Conservation (phyloP, 164 flowering plant species). For the Aristolochia californica region DNA sequence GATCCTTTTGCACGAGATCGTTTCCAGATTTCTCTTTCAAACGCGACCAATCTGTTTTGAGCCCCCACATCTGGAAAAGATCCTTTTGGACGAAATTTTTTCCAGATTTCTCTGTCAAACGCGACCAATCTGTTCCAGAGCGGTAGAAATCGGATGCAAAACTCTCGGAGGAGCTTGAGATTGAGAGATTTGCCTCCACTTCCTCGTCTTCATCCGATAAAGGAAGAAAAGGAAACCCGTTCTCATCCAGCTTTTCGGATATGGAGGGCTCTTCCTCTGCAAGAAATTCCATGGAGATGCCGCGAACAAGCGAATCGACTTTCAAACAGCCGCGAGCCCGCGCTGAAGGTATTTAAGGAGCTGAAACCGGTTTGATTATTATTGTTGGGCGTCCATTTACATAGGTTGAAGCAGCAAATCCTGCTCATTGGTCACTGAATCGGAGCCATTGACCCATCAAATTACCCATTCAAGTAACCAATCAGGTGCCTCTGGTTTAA, state of each 20-base stretch:
- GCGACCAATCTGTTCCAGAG: constrained; percentile 47
- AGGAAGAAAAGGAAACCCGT: constrained; percentile 17
- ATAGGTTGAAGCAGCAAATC: too few species aligned
- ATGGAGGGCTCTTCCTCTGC: constrained; percentile 7
- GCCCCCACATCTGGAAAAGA: constrained; percentile 52
- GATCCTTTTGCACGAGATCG: constrained; percentile 37
- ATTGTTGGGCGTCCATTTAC: too few species aligned
- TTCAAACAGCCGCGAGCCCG: too few species aligned
- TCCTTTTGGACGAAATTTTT: constrained; percentile 37
- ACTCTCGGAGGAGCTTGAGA: constrained; percentile 11
- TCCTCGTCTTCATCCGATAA: constrained; percentile 1
- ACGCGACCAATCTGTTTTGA: constrained; percentile 45
- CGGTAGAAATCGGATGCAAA: constrained; percentile 45
- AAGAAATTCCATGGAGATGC: constrained; percentile 2
- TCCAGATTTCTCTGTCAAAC: constrained; percentile 12
- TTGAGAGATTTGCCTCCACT: constrained; percentile 4
- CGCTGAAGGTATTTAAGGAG: too few species aligned
- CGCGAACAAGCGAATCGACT: background rate
- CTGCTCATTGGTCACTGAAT: too few species aligned
- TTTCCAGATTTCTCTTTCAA: constrained; percentile 12
- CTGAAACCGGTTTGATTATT: too few species aligned
- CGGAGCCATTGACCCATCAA: too few species aligned
- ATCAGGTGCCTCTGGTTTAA: too few species aligned
- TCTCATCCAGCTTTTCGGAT: constrained; percentile 14
- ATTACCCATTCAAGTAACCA: too few species aligned